Base-by-base conservation (phyloP, 306 rosid species). In the Abrus pulchellus region DNA sequence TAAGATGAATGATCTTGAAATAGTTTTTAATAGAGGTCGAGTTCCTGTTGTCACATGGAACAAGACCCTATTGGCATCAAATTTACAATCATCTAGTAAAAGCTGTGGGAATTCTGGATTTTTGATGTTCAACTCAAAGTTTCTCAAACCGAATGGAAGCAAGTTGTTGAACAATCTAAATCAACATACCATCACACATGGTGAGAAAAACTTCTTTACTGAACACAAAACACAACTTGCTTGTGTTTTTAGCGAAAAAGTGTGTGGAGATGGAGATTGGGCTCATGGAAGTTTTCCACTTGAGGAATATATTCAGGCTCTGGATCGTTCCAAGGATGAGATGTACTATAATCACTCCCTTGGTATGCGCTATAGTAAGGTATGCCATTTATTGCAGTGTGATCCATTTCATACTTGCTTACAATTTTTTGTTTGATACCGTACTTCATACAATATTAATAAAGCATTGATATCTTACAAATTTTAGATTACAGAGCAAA, bases 281-380 rank as follows among this genome's bases (percentile, higher is more conserved):
- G 91, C 86, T 85, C 88, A 93, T 45, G 99, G 99, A 68, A 90
- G 88, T 82, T 94, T 94, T 82, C 99, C 95, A 3, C 85, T 94
- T 8, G 97, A 94, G 76, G 97, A 93, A 72, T 93, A 91, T 80
- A 78, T 90, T 71, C 82, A 88, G 87, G 99, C 97, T 70, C 78
- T 92, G 40, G 95, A 91, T 54, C 92, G 99, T 81, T 84, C 97
- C 60, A 91, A 90, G 81, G 97, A 88, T 80, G 97, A 94, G 81
- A 81, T 93, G 68, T 88, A 90, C 87, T 93, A 94, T 82, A 84
- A 91, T 88, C 97, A 91, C 77, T 83, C 93, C 62, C 92, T 89
- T 78, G 97, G 97, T 66, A 93, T 93, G 99, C 90, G 90, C 72
- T 91, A 90, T 67, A 91, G 90, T 84, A 94, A 94, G 99, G 99